Conservation (phyloP, 2,329 filamentous ascomycete genomes). For the Stachybotrys echinatus region DNA sequence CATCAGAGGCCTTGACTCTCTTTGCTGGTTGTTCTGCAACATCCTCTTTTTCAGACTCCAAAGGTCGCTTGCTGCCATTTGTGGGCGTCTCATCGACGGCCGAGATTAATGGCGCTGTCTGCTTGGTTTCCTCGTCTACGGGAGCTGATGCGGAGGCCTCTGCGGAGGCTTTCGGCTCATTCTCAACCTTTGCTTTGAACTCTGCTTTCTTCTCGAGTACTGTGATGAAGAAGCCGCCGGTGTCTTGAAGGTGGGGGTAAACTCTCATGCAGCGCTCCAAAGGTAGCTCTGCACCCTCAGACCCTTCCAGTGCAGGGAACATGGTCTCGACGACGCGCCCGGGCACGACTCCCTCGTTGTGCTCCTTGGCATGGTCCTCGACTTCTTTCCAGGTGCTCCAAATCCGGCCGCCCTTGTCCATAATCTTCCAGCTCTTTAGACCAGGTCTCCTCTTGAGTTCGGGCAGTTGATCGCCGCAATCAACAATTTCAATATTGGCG, state of each 20-base stretch:
- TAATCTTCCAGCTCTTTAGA: conserved; percentile 79
- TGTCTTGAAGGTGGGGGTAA: conserved; percentile 93
- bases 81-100: neutral
- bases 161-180: conserved; percentile 36
- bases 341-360: conserved; percentile 48
- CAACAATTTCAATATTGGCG: conserved; percentile 75
- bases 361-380: conserved; percentile 60
- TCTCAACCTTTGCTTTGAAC: conserved; percentile 71
- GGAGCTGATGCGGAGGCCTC: conserved; percentile 2
- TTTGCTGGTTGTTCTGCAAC: conserved; percentile 41
- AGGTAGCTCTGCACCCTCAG: conserved; percentile 59
- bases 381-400: conserved; percentile 82
- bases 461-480: conserved; percentile 74
- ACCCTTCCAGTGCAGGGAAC: conserved; percentile 63
- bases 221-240: conserved; percentile 95
- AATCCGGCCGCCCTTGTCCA: conserved; percentile 76
- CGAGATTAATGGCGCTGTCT: conserved; percentile 17
- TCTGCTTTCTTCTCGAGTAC: conserved; percentile 89
- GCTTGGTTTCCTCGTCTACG: conserved; percentile 9
- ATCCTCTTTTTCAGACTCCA: conserved; percentile 30
- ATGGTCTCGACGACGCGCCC: conserved; percentile 72
- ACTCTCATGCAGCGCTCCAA: conserved; percentile 89
- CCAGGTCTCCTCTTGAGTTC: conserved; percentile 72
- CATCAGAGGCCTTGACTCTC: conserved; percentile 35
- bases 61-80: conserved; percentile 27